A percentile compares a stretch with the other conserved stretches of the same genome.
phyloP scores from a whole-genome alignment of 1,284 basidiomycete genomes.

The Trichosporon sp. region DNA sequence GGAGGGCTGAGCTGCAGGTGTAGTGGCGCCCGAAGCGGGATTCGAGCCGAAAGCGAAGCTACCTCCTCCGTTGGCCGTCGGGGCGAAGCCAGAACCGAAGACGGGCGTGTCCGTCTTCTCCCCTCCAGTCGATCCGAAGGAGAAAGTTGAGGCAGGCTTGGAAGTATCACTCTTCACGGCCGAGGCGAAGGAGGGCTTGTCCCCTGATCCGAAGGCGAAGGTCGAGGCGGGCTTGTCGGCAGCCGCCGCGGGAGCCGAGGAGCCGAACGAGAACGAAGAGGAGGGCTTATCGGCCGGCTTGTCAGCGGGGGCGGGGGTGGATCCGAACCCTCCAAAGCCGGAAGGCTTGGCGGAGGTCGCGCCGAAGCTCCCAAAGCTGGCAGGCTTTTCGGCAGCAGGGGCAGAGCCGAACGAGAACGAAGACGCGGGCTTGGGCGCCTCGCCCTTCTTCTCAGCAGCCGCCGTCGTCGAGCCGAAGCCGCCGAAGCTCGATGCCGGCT shows the following conservation, averaged over 20 bases:
- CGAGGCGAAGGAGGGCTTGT: too few species aligned
- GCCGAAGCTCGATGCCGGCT: too few species aligned
- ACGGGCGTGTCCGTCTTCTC: not conserved
- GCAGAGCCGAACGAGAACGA: slow-evolving; percentile 19
- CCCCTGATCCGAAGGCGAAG: slow-evolving; percentile 23
- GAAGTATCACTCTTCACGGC: not conserved
- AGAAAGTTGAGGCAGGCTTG: slow-evolving; percentile 20
- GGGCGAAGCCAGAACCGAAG: not conserved
- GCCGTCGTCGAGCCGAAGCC: too few species aligned
- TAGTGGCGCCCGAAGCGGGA: not conserved
- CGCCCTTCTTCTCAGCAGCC: too few species aligned
- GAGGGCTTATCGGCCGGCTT: not conserved
- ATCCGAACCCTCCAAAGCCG: not conserved
- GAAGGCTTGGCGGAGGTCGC: too few species aligned
- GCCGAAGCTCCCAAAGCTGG: not conserved
- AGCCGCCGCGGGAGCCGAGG: not conserved
- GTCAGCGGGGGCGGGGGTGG: not conserved
- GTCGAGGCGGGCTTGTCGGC: not conserved
- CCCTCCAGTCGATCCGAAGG: slow-evolving; percentile 11
- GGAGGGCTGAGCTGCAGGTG: not conserved
- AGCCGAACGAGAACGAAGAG: too few species aligned
- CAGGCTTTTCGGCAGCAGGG: too few species aligned
- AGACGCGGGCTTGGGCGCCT: too few species aligned
- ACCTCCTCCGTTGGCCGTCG: not conserved
- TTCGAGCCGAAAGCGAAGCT: slow-evolving; percentile 5